phyloP scores from a whole-genome alignment of 129 eudicot genomes.

The Deinandra increscens region DNA sequence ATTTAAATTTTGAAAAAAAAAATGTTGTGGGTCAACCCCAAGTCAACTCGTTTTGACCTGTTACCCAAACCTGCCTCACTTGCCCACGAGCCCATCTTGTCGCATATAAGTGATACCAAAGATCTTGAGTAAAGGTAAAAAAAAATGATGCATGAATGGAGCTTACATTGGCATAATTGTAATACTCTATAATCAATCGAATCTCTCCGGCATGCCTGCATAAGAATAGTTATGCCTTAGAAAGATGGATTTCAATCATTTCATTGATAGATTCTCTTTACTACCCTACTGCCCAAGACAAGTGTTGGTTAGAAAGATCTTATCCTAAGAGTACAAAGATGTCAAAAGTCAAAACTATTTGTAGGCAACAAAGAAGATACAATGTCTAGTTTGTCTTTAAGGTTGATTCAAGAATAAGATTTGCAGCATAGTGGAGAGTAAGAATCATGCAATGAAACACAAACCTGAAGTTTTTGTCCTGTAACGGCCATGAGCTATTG shows the following conservation, averaged over 20 bases:
- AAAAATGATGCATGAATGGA: neutral
- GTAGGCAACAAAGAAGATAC: no score
- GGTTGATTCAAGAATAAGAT: neutral
- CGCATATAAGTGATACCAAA: neutral
- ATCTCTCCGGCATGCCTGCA: conserved; percentile 80
- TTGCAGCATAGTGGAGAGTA: neutral
- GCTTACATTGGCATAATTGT: conserved; percentile 63
- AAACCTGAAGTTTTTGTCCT: no score
- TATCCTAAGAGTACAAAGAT: neutral
- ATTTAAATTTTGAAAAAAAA: no score
- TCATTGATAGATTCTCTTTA: neutral
- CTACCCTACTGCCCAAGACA: no score
- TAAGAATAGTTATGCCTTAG: conserved; percentile 19
- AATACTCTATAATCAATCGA: conserved; percentile 65
- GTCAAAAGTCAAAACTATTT: no score
- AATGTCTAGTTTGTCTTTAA: neutral
- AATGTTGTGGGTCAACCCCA: no score
- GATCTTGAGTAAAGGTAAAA: neutral
- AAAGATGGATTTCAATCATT: neutral
- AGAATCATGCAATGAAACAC: no score
- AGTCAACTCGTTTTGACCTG: neutral
- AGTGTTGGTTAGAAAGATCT: neutral
- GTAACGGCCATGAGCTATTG: no score
- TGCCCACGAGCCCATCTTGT: neutral
- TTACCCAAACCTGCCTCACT: neutral